Conservation (phyloP, 2,329 filamentous ascomycete genomes). For the Cadophora gregata region DNA sequence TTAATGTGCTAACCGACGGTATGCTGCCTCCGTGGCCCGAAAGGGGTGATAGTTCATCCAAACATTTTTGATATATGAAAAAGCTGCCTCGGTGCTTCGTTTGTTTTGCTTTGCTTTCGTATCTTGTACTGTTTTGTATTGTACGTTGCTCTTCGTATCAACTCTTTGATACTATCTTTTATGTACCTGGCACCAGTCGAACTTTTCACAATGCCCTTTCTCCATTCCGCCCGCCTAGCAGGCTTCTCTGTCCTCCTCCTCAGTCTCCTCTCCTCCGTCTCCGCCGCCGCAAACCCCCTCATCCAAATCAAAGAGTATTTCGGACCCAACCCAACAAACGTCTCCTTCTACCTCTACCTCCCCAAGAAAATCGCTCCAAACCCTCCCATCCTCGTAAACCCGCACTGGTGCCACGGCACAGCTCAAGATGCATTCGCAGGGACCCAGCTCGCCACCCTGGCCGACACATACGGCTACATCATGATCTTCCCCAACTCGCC, state of each 20-base stretch:
- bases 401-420: conserved; percentile 47
- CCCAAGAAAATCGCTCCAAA: conserved; percentile 26
- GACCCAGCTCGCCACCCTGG: conserved; percentile 56
- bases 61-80: neutral
- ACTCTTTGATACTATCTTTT: neutral
- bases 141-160: neutral
- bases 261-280: conserved; percentile 11
- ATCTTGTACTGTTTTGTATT: neutral
- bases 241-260: conserved; percentile 15
- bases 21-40: neutral
- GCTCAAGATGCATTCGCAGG: conserved; percentile 41
- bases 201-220: neutral
- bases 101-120: neutral
- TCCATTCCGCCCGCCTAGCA: neutral
- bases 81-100: neutral
- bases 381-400: conserved; percentile 36
- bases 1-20: conserved; percentile 3
- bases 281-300: conserved; percentile 29
- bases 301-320: conserved; percentile 48
- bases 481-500: conserved; percentile 62
- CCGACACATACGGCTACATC: conserved; percentile 62
- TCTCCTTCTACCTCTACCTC: conserved; percentile 39
- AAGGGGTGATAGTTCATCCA: neutral
- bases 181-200: no score
- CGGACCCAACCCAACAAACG: conserved; percentile 50